These are phyloP conservation scores for Acanthamoeba rhysodes DNA, from an alignment of 208 protist species.

Conservation along the genomic window DNA sequence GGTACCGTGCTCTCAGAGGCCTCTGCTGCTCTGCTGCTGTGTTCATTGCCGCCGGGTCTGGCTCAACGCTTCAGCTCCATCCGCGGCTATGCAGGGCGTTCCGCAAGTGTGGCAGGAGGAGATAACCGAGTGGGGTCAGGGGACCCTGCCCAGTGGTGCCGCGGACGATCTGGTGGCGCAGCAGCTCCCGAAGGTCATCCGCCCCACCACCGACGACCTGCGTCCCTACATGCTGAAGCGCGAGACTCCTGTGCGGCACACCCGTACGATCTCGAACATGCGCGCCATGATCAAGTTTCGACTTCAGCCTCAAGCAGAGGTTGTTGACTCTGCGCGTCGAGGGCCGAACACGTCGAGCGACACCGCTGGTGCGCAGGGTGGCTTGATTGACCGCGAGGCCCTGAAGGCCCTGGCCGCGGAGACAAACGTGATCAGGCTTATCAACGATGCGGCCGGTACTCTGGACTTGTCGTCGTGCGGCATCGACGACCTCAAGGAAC, in stretches of 20 bases:
- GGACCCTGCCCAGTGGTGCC: not conserved
- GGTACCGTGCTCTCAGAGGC: not conserved
- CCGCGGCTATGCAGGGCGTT: not conserved
- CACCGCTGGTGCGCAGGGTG: not conserved
- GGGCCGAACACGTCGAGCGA: not conserved
- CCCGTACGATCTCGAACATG: not conserved
- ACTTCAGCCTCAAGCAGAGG: not conserved
- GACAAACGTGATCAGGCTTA: not conserved
- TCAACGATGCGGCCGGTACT: not conserved
- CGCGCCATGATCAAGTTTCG: not conserved
- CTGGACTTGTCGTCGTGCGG: constrained; percentile 25
- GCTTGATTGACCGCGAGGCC: not conserved
- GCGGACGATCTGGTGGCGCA: not conserved
- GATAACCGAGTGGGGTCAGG: not conserved
- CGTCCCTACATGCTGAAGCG: not conserved
- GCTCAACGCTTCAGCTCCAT: not conserved
- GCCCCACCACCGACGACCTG: not conserved
- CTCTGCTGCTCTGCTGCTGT: too few species aligned
- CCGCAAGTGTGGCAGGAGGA: not conserved
- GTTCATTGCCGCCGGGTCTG: not conserved
- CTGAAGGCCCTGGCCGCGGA: not conserved
- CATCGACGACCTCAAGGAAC: not conserved
- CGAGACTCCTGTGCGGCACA: not conserved
- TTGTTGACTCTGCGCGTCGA: not conserved
- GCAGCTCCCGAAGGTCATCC: not conserved